Base-by-base conservation (phyloP, 768 basidiomycete species). In the Strobilomyces echinocephalus region DNA sequence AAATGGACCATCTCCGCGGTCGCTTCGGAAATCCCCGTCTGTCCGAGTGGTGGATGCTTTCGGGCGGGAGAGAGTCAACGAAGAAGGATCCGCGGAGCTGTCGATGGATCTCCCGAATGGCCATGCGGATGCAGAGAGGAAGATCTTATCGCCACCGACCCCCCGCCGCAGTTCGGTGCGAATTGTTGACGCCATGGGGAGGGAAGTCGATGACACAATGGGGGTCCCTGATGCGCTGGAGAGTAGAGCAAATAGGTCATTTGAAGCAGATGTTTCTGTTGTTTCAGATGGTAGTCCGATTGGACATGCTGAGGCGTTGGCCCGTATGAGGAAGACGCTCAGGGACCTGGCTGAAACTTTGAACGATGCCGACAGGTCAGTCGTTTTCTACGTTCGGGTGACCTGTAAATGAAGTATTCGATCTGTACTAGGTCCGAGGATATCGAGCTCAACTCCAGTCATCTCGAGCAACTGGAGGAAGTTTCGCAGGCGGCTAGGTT, bases 31-130 rank as follows among this genome's bases (percentile, higher is more conserved):
- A 64, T 74, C 77, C 0, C 76, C 79, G 7, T 73, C 73, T 46
- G 75, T 90, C 34, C 79, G 85, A 24, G 62, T 89, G n/a, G 71
- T 90, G 26, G 87, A 91, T 68, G 85, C 83, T 8, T 89, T 79
- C 64, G 88, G 88, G 9, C 72, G 80, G 40, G 77, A 82, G 63
- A 68, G 70, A 56, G 41, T 46, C 46, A 46, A 59, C 15, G 55
- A 61, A 52, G 55, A 63, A 55, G 42, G 34, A 10, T 20, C 39
- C 41, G 36, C 21, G 18, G 46, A 21, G 20, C 10, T 50, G 38
- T 24, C 16, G 35, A 34, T 34, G 21, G 30, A 46, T 28, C 45
- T 53, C 31, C 24, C 48, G 20, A 59, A 59, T 41, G 53, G 46
- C 18, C 53, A 52, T 21, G 58, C 56, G 52, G 65, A 71, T 34